phyloP scores from a whole-genome alignment of 192 early-diverging fungal genomes.

The Entophlyctis luteolus region DNA sequence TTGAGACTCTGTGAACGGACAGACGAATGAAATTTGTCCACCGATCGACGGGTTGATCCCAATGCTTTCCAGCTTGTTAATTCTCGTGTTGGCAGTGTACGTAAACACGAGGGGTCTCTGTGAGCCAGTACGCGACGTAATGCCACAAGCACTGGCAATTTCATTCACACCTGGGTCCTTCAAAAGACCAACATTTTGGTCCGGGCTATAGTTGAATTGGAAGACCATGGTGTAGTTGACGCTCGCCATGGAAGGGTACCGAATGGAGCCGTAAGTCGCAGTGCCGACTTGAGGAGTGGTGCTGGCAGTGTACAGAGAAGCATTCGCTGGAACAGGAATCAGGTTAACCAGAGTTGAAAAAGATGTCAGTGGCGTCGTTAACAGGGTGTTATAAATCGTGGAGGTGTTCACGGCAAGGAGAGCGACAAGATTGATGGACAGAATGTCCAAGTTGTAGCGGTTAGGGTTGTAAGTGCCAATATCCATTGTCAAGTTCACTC shows the following conservation, averaged over 20 bases:
- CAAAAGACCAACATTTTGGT: conserved; percentile 19
- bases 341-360: background rate
- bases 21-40: background rate
- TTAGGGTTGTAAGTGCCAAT: conserved; percentile 22
- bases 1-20: conserved; percentile 2
- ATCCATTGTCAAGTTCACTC: conserved; percentile 18
- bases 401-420: conserved; percentile 11
- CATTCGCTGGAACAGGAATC: background rate
- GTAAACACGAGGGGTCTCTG: too few relatives aligned
- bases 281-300: conserved; percentile 17
- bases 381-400: background rate
- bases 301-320: background rate
- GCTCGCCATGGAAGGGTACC: conserved; percentile 15
- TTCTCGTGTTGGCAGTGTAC: too few relatives aligned
- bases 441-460: conserved; percentile 14
- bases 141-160: conserved; percentile 25
- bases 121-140: conserved; percentile 7
- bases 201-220: conserved; percentile 22
- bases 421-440: conserved; percentile 14
- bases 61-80: too few relatives aligned
- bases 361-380: background rate
- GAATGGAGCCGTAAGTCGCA: conserved; percentile 8
- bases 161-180: conserved; percentile 16
- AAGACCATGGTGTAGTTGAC: conserved; percentile 29
- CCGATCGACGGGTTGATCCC: too few relatives aligned